Base-by-base conservation (phyloP, 352 stramenopile species). In the Globisporangium cederbergense region DNA sequence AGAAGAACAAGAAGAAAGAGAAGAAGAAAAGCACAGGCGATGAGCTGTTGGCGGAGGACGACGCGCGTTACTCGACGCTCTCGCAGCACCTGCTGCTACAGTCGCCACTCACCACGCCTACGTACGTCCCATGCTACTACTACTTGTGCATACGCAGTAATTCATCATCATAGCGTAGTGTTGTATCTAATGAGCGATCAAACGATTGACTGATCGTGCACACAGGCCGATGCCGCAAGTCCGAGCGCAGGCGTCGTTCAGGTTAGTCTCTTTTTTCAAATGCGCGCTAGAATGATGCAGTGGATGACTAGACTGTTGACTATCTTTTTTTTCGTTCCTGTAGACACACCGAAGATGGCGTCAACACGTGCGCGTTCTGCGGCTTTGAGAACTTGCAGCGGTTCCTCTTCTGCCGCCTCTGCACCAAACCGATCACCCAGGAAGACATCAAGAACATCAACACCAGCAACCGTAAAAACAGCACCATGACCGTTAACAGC, bases 341-440 rank as follows among this genome's bases (percentile, higher is more conserved):
- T 25, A 47, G 55, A 47, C 36, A 28, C 25, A 28, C 25, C 25
- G 1, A 28, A 28, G 34, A 38, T 7, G 34, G 34, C 34, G 6
- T 10, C 34, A 38, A 38, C 3, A 38, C 6, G 34, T 38, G 34
- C 34, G 34, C 34, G 34, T 38, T 38, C 34, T 38, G 34, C 34
- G 34, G 34, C 34, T 38, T 38, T 38, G 34, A 38, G 9, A 38
- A 38, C 34, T 10, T 38, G 6, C 6, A 1, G 34, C 34, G 34
- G 9, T 38, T 38, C 34, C 34, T 88, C 77, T 99, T 99, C 71
- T 99, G 97, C 60, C 99, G 75, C 87, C 50, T 38, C 34, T 38
- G 34, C 34, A 38, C 34, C 34, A 38, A 28, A 18, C 16, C 43
- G 18, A 50, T 50, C 43, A 18, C 18, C 20, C 43, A 18, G 16